Evolutionary conservation across 2,329 filamentous ascomycete species (phyloP).

Genomic region (Epichloe festucae): DNA sequence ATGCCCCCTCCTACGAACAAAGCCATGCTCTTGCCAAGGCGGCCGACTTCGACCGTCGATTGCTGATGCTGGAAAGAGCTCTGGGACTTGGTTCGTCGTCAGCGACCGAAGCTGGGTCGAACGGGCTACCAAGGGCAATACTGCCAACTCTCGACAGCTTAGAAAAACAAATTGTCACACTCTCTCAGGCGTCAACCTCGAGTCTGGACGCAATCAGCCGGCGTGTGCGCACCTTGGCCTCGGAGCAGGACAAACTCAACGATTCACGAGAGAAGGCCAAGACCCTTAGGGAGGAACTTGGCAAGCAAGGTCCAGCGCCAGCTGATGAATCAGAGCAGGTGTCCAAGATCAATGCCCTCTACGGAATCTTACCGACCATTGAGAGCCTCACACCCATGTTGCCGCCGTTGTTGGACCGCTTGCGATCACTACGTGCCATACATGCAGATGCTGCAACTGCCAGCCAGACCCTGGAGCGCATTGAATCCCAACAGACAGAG

Average conservation of each 20-base stretch:
- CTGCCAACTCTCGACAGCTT: conserved; percentile 71
- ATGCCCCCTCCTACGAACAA: conserved; percentile 51
- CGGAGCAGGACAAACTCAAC: conserved; percentile 60
- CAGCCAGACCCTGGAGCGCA: conserved; percentile 58
- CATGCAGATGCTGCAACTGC: conserved; percentile 80
- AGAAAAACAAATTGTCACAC: conserved; percentile 64
- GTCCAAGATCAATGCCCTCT: conserved; percentile 82
- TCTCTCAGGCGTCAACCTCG: conserved; percentile 59
- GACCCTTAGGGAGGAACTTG: conserved; percentile 45
- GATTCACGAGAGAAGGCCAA: conserved; percentile 51
- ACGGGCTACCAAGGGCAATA: conserved; percentile 52
- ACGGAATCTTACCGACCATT: conserved; percentile 77
- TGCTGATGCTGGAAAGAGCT: conserved; percentile 65
- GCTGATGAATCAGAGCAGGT: conserved; percentile 54
- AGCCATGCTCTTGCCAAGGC: conserved; percentile 64
- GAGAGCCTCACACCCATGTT: conserved; percentile 75
- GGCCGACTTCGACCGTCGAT: conserved; percentile 75
- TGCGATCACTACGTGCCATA: conserved; percentile 71
- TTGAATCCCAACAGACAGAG: conserved; percentile 70
- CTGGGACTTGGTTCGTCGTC: conserved; percentile 65
- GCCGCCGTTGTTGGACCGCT: conserved; percentile 70
- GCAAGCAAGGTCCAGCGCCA: conserved; percentile 30
- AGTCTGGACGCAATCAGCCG: conserved; percentile 61
- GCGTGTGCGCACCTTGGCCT: conserved; percentile 54
- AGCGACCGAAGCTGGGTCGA: conserved; percentile 46